Percentiles rank a stretch among this genome's conserved stretches.
Conservation (phyloP, 2,329 filamentous ascomycete genomes). For the Aspergillus sclerotialis region DNA sequence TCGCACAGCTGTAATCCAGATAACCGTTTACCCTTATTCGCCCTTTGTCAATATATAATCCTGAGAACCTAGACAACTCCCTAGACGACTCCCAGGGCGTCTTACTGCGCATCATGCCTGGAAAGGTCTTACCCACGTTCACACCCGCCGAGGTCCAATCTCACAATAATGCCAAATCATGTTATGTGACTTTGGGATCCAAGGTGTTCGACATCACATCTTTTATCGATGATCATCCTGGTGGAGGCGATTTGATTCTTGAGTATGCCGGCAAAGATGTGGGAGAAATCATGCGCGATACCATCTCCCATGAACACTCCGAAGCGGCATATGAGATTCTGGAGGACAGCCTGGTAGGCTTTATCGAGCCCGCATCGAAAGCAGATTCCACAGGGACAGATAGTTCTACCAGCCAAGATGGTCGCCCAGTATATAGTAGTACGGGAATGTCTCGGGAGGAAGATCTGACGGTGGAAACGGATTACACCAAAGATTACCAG, state of each 20-base stretch:
- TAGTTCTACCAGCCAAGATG: conserved; percentile 11
- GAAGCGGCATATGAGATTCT: conserved; percentile 95
- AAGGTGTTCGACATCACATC: conserved; percentile 94
- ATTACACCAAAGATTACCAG: conserved; percentile 68
- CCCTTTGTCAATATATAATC: no score
- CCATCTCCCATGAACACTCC: conserved; percentile 74
- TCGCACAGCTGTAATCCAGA: no score
- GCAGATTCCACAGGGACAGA: conserved; percentile 19
- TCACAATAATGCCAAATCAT: conserved; percentile 74
- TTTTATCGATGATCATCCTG: conserved; percentile 85
- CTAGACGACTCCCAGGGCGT: not conserved
- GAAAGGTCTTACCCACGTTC: conserved; percentile 74
- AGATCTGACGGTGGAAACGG: conserved; percentile 81
- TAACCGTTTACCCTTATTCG: no score
- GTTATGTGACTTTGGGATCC: conserved; percentile 82
- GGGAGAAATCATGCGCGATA: conserved; percentile 72
- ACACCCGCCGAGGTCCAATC: conserved; percentile 71
- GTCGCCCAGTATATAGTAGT: conserved; percentile 37
- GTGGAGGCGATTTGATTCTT: conserved; percentile 78
- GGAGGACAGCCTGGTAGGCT: conserved; percentile 78
- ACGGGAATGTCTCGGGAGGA: conserved; percentile 89
- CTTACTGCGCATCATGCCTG: conserved; percentile 56
- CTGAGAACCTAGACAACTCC: no score
- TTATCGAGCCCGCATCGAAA: conserved; percentile 57
- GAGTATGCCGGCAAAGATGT: conserved; percentile 89